Conservation (phyloP, 768 basidiomycete genomes). For the Boletellus emodensis region DNA sequence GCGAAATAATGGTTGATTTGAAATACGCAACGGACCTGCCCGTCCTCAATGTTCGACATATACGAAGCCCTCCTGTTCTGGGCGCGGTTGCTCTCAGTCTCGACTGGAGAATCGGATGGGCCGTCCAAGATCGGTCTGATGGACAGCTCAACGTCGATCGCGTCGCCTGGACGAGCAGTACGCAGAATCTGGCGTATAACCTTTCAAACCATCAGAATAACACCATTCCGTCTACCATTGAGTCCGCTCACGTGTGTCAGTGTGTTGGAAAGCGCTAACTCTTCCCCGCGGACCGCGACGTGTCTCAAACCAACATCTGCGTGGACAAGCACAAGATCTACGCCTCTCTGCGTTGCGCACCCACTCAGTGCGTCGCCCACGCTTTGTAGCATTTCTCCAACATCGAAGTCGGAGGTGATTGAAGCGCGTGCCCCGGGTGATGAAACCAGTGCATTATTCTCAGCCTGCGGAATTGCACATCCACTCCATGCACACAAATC, state of each 20-base stretch:
- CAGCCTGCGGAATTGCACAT: conserved; percentile 13
- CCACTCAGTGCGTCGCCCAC: conserved; percentile 87
- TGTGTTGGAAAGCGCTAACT: conserved; percentile 76
- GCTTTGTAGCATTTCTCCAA: conserved; percentile 86
- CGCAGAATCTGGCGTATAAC: conserved; percentile 78
- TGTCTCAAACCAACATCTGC: conserved; percentile 87
- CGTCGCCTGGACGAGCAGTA: conserved; percentile 68
- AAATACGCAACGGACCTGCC: conserved; percentile 52
- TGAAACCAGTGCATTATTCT: conserved; percentile 16
- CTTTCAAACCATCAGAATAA: conserved; percentile 39
- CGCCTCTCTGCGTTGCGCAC: conserved; percentile 74
- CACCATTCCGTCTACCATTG: background rate
- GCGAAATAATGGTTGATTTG: conserved; percentile 52
- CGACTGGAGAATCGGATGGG: conserved; percentile 23
- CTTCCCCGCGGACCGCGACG: conserved; percentile 79
- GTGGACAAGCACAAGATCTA: conserved; percentile 89
- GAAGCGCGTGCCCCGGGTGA: conserved; percentile 15
- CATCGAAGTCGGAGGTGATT: conserved; percentile 69
- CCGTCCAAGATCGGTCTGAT: conserved; percentile 36
- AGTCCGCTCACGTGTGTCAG: conserved; percentile 71
- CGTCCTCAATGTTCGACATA: conserved; percentile 26
- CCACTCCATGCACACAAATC: conserved; percentile 28
- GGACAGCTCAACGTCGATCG: conserved; percentile 80
- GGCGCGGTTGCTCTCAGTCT: conserved; percentile 19
- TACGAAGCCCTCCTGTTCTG: conserved; percentile 26